phyloP scores from a whole-genome alignment of 768 basidiomycete genomes.

The Suillus cothurnatus region DNA sequence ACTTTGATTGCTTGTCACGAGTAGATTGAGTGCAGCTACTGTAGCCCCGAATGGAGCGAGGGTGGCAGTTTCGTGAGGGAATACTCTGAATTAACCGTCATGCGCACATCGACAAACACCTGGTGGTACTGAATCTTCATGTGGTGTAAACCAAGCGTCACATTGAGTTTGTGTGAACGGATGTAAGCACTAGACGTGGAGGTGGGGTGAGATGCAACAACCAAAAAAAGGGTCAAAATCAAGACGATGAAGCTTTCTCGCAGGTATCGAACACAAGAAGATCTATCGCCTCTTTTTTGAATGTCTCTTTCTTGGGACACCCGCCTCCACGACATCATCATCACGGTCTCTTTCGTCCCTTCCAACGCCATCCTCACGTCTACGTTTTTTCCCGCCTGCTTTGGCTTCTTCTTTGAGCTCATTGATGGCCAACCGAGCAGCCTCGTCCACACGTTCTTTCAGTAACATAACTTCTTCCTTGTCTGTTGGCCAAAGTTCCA shows the following conservation, averaged over 20 bases:
- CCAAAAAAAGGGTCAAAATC: too few relatives aligned
- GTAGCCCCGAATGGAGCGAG: slow-evolving; percentile 59
- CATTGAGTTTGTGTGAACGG: too few relatives aligned
- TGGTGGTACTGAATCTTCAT: too few relatives aligned
- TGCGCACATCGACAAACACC: too few relatives aligned
- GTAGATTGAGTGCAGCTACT: slow-evolving; percentile 46
- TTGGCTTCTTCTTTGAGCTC: slow-evolving; percentile 80
- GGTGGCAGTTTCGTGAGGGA: slow-evolving; percentile 50
- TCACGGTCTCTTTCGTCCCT: slow-evolving; percentile 86
- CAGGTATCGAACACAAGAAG: background rate
- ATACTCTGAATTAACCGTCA: too few relatives aligned
- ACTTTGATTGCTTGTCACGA: slow-evolving; percentile 59
- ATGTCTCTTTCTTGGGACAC: slow-evolving; percentile 72
- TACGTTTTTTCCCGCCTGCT: slow-evolving; percentile 54
- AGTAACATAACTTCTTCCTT: slow-evolving; percentile 87
- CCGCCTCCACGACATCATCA: slow-evolving; percentile 91
- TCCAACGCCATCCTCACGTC: slow-evolving; percentile 47
- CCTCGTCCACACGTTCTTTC: slow-evolving; percentile 88
- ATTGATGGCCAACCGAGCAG: slow-evolving; percentile 70
- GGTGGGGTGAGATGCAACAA: too few relatives aligned
- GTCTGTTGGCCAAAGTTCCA: slow-evolving; percentile 86
- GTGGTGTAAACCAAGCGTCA: too few relatives aligned
- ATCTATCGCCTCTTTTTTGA: slow-evolving; percentile 46
- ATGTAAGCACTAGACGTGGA: too few relatives aligned
- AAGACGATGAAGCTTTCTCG: too few relatives aligned